Conservation (phyloP, 2,329 filamentous ascomycete genomes). For the Monilinia fructicola region DNA sequence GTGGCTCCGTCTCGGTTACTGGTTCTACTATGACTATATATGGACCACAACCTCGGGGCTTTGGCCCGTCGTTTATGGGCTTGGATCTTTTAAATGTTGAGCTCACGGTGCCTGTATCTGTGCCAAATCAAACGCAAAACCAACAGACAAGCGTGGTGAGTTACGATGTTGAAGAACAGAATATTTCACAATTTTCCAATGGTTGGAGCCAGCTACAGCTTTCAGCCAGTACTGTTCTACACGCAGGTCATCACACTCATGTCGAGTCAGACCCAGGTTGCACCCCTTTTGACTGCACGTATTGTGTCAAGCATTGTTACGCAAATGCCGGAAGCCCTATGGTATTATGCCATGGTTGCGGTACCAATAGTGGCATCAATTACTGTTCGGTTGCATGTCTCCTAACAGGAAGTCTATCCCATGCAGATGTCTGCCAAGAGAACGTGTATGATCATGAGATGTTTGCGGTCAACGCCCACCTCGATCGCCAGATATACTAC, state of each 20-base stretch:
- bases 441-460: conserved; percentile 16
- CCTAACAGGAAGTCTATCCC: conserved; percentile 31
- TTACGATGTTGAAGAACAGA: background rate
- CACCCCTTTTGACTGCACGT: conserved; percentile 23
- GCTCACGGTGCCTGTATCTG: no score
- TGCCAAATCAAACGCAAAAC: no score
- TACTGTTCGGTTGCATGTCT: conserved; percentile 38
- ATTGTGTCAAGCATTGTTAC: conserved; percentile 17
- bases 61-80: background rate
- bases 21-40: conserved; percentile 7
- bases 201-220: conserved; percentile 19
- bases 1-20: background rate
- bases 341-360: conserved; percentile 34
- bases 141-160: background rate
- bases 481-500: conserved; percentile 18
- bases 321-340: conserved; percentile 24
- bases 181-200: conserved; percentile 4
- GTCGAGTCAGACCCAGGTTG: background rate
- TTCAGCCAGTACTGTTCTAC: background rate
- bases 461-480: background rate
- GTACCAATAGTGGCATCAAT: conserved; percentile 24
- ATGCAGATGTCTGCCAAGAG: conserved; percentile 28
- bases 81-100: background rate
- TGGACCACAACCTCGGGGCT: background rate
- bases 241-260: conserved; percentile 1